Evolutionary conservation across 2,329 filamentous ascomycete genomes (phyloP).

Genomic region (Aspergillus sp.): DNA sequence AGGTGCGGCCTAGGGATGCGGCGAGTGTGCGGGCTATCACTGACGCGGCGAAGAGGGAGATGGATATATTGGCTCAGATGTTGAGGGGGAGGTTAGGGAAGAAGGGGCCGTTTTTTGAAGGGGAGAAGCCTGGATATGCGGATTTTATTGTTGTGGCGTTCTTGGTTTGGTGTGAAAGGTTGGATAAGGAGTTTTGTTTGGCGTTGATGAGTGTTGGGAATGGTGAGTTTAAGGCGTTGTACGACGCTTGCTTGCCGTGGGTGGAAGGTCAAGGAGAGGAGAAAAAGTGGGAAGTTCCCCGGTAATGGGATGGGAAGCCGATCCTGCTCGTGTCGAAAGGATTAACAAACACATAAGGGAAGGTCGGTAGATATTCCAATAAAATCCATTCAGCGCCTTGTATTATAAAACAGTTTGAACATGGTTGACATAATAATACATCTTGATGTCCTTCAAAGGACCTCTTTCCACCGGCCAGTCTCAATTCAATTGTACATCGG

Average conservation of each 20-base stretch:
- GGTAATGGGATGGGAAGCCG: slow-evolving; percentile 1
- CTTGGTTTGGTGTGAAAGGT: slow-evolving; percentile 21
- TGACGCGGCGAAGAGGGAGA: slow-evolving; percentile 14
- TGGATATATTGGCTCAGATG: slow-evolving; percentile 17
- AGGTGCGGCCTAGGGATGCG: slow-evolving; percentile 22
- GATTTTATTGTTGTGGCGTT: slow-evolving; percentile 21
- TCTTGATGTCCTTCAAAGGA: slow-evolving; percentile 7
- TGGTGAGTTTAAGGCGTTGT: slow-evolving; percentile 23
- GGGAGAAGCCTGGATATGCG: slow-evolving; percentile 24
- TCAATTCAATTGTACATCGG: slow-evolving; percentile 5
- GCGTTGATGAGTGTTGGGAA: slow-evolving; percentile 19
- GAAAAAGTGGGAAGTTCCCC: slow-evolving; percentile 25
- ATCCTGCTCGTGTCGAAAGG: too few relatives aligned
- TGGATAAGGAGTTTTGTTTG: slow-evolving; percentile 16
- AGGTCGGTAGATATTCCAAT: slow-evolving; percentile 1
- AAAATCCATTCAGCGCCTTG: slow-evolving; percentile 7
- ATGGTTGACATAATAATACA: slow-evolving; percentile 28
- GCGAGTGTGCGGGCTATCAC: slow-evolving; percentile 13
- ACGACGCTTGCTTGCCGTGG: slow-evolving; percentile 26
- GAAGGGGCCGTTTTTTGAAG: slow-evolving; percentile 30
- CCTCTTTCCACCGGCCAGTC: slow-evolving; percentile 6
- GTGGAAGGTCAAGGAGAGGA: slow-evolving; percentile 28
- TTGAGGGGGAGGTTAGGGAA: slow-evolving; percentile 23
- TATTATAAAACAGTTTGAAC: slow-evolving; percentile 21
- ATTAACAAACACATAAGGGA: background rate